Evolutionary conservation across 495 filamentous ascomycete genomes (phyloP), one percentile per base, ranked within the genome.

Genomic region (Corynascus novoguineensis): DNA sequence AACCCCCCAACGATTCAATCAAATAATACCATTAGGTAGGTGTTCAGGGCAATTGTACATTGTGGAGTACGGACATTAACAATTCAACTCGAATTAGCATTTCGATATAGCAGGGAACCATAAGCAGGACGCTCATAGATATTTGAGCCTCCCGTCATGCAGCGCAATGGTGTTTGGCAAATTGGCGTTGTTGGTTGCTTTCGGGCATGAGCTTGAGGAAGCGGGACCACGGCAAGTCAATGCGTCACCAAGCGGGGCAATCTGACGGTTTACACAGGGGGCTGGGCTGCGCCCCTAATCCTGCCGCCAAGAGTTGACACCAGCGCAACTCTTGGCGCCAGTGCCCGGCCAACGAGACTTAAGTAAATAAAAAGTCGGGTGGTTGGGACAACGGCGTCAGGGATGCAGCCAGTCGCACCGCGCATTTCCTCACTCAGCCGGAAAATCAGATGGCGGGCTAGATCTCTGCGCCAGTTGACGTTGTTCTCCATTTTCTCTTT

Each of bases 351-450:
- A 69, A 69, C 64, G 56, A 49, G 41, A 52, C 51, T 21, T 50
- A 62, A 64, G 67, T 69, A 67, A 69, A 69, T 64, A 69, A 68
- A 66, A 64, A 57, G 57, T 50, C n/a, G n/a, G 67, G 65, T 68
- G 66, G 67, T 68, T 68, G 63, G 67, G 67, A 63, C 53, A 60
- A 64, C 59, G 32, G 28, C 46, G 22, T 49, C 53, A 56, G 53
- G 53, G 53, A 48, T 55, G 42, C 53, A 29, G 35, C 54, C 54
- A 42, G 31, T 50, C n/a, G 32, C 55, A 49, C 35, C 14, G 40
- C 21, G 32, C 15, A 28, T 15, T 22, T 24, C 53, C 2, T 12
- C 31, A 29, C 21, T 25, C 41, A 3, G 10, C 17, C 10, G 24
- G 50, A 53, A 46, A 58, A 44, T 51, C 46, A 21, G 46, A 50